These are phyloP conservation scores for Lentinula lateritia DNA, from an alignment of 768 basidiomycete species.

Conservation along the genomic window DNA sequence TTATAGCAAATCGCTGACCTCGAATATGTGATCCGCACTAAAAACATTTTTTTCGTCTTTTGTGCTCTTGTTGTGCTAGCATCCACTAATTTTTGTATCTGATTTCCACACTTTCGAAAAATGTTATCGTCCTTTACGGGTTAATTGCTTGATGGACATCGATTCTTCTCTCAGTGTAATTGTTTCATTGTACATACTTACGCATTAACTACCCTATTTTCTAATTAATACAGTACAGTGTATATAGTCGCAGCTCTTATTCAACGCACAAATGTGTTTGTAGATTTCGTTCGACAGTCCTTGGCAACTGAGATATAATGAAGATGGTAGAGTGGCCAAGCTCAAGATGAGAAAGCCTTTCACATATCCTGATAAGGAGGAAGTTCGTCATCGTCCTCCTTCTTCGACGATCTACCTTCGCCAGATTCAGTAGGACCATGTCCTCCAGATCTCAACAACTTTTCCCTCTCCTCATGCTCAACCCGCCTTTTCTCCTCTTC, in stretches of 20 bases:
- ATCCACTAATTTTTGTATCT: too few species aligned
- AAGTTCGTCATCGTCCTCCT: conserved; percentile 36
- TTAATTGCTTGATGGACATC: too few species aligned
- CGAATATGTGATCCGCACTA: too few species aligned
- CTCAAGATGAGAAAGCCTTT: not conserved
- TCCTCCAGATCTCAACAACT: conserved; percentile 25
- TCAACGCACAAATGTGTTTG: not conserved
- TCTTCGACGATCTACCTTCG: conserved; percentile 14
- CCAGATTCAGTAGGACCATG: conserved; percentile 13
- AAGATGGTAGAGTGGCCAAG: not conserved
- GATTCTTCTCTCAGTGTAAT: too few species aligned
- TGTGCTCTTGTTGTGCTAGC: too few species aligned
- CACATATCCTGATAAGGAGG: conserved; percentile 28
- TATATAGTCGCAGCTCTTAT: not conserved
- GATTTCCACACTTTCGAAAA: too few species aligned
- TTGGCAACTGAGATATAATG: not conserved
- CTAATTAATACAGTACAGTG: not conserved
- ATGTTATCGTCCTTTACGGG: too few species aligned
- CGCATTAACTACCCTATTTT: not conserved
- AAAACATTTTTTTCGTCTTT: too few species aligned
- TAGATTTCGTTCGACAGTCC: not conserved
- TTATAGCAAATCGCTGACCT: too few species aligned
- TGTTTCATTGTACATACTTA: not conserved
- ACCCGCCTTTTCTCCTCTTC: conserved; percentile 61
- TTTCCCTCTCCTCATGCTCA: conserved; percentile 65